Percentiles rank a stretch among this genome's conserved stretches.
These are phyloP conservation scores for Neofusicoccum sp. DNA, from an alignment of 2,329 filamentous ascomycete species.

Conservation along the genomic window DNA sequence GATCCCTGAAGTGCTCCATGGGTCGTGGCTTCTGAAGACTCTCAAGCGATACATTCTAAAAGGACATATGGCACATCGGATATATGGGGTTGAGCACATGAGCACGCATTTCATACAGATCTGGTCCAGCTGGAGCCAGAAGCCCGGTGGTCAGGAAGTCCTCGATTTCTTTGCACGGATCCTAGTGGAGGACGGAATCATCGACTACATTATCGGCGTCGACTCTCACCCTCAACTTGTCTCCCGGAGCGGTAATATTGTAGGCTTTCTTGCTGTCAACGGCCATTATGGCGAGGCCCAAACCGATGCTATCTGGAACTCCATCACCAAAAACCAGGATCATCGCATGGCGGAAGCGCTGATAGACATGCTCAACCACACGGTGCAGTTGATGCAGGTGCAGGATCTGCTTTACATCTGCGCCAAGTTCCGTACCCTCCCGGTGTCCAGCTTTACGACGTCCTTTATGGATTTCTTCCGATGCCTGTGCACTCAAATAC, in stretches of 20 bases:
- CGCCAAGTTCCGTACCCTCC: constrained; percentile 60
- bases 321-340: constrained; percentile 79
- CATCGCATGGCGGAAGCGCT: constrained; percentile 82
- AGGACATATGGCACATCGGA: constrained; percentile 87
- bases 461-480: constrained; percentile 37
- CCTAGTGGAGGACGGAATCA: constrained; percentile 69
- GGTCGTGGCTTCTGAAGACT: constrained; percentile 70
- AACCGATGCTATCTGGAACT: constrained; percentile 82
- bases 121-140: constrained; percentile 56
- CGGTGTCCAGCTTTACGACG: constrained; percentile 34
- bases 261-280: constrained; percentile 84
- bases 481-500: constrained; percentile 1
- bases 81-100: constrained; percentile 76
- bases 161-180: constrained; percentile 70
- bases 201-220: constrained; percentile 85
- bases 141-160: constrained; percentile 39
- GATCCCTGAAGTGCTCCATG: constrained; percentile 54
- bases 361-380: constrained; percentile 63
- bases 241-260: constrained; percentile 75
- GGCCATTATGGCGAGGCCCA: constrained; percentile 70
- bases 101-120: constrained; percentile 68
- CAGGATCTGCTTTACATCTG: constrained; percentile 66
- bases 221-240: constrained; percentile 93
- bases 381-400: constrained; percentile 48
- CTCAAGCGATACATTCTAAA: constrained; percentile 75